Base-by-base conservation (phyloP, 495 filamentous ascomycete genomes). In the Chlorociboria aeruginascens region DNA sequence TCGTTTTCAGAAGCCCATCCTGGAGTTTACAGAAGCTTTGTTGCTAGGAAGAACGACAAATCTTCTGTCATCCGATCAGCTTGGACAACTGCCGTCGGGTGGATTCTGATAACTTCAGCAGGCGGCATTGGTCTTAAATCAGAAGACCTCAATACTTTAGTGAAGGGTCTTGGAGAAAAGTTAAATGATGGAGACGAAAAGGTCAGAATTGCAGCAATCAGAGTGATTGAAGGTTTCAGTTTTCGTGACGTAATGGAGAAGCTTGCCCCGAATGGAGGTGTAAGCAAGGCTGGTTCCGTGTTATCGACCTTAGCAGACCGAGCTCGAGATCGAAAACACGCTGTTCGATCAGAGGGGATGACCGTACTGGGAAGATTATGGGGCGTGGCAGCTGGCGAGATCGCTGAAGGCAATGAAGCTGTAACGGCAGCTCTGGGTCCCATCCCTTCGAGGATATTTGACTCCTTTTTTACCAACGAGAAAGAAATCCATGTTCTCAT, bases 401-500 rank as follows among this genome's bases (percentile, higher is more conserved):
- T 99, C 51, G 81, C 85, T 36, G 78, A 80, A 37, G 86, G 85
- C 13, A 83, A 90, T 53, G 87, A 95, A 52, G 66, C 74, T 7
- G 80, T 94, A 12, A 73, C 70, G 6, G 69, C 76, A 17, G 69
- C 87, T 10, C 66, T 99, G 9, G 81, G 81, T 11, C 81, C 80
- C 40, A 85, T 89, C 37, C 90, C 92, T 10, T 82, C 81, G 1
- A 88, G 80, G 57, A 89, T 97, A 33, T 78, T 94, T 46, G 87
- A 89, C 55, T 80, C 85, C 0, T 85, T 82, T 51, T 99, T 95
- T 59, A 83, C 89, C 39, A 96, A 96, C 59, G 89, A 96, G 58
- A 68, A 69, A 4, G 89, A 95, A 49, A 77, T 96, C 45, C 89
- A 89, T 61, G 74, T 84, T 16, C 66, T 89, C 40, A 70, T 96